A percentile compares a stretch with the other conserved stretches of the same genome.
phyloP scores from a whole-genome alignment of 2,329 filamentous ascomycete species.

The Trichothecium roseum region DNA sequence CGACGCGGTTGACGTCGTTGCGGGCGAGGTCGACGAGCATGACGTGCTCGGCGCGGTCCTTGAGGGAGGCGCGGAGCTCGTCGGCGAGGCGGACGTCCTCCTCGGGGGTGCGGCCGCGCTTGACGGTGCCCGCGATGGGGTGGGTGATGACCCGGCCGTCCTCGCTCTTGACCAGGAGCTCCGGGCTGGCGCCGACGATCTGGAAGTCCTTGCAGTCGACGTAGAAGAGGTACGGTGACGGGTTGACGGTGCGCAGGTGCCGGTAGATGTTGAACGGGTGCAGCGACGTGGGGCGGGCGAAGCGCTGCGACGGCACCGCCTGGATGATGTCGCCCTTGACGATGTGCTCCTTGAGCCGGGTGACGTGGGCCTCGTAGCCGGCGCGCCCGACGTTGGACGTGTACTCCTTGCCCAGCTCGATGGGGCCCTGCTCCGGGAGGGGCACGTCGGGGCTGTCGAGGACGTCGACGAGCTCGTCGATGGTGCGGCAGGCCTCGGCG shows the following conservation, averaged over 20 bases:
- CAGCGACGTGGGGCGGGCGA: constrained; percentile 77
- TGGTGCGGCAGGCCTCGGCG: constrained; percentile 49
- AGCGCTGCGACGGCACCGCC: constrained; percentile 87
- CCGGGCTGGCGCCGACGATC: constrained; percentile 88
- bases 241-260: constrained; percentile 92
- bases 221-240: constrained; percentile 95
- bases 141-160: constrained; percentile 84
- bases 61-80: constrained; percentile 68
- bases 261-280: constrained; percentile 99
- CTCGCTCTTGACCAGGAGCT: constrained; percentile 88
- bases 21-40: constrained; percentile 95
- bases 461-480: constrained; percentile 58
- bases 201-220: constrained; percentile 87
- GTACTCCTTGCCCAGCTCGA: constrained; percentile 66
- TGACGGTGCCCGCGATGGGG: constrained; percentile 92
- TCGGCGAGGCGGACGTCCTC: constrained; percentile 74
- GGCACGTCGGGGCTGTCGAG: constrained; percentile 67
- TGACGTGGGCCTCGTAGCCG: constrained; percentile 89
- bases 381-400: constrained; percentile 82
- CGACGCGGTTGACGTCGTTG: constrained; percentile 94
- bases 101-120: constrained; percentile 67
- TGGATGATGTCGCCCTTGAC: constrained; percentile 91
- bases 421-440: constrained; percentile 64
- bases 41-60: constrained; percentile 90
- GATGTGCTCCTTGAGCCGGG: constrained; percentile 80